Evolutionary conservation across 345 rosid species (phyloP).

Genomic region (Corymbia maculata): DNA sequence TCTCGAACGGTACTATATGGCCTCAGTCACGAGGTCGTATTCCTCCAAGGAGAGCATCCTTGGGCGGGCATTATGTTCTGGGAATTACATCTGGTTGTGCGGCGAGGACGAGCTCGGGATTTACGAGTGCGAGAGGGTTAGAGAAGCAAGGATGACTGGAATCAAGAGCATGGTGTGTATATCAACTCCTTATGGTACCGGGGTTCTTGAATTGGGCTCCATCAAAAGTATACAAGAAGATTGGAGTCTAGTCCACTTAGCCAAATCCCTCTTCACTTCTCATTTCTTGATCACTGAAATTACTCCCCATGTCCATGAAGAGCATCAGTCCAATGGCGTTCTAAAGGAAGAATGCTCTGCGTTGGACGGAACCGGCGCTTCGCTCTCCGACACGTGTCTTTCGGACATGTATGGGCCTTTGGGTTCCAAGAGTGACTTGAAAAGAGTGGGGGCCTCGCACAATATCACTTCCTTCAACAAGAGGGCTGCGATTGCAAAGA

Average conservation of each 20-base stretch:
- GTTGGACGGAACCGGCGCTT: not conserved
- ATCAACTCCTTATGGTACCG: constrained; percentile 15
- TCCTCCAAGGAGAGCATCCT: constrained; percentile 18
- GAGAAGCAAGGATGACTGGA: constrained; percentile 36
- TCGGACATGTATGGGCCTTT: not conserved
- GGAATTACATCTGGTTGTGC: constrained; percentile 27
- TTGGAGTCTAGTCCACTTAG: constrained; percentile 20
- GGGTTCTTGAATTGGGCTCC: constrained; percentile 56
- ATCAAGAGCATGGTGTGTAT: constrained; percentile 35
- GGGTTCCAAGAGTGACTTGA: not conserved
- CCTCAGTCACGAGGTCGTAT: constrained; percentile 28
- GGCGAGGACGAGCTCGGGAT: constrained; percentile 18
- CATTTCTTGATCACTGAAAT: not conserved
- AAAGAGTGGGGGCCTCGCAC: not conserved
- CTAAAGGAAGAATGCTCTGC: not conserved
- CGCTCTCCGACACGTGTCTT: not conserved
- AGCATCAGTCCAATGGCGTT: not conserved
- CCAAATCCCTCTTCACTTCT: constrained; percentile 21
- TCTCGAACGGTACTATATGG: constrained; percentile 33
- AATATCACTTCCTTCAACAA: not conserved
- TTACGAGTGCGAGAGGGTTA: constrained; percentile 30
- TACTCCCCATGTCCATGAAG: not conserved
- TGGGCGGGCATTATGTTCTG: constrained; percentile 23
- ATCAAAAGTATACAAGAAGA: constrained; percentile 20
- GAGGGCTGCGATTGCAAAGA: not conserved